Base-by-base conservation (phyloP, 805 yeast species). In the Saccharomycopsis sp. region DNA sequence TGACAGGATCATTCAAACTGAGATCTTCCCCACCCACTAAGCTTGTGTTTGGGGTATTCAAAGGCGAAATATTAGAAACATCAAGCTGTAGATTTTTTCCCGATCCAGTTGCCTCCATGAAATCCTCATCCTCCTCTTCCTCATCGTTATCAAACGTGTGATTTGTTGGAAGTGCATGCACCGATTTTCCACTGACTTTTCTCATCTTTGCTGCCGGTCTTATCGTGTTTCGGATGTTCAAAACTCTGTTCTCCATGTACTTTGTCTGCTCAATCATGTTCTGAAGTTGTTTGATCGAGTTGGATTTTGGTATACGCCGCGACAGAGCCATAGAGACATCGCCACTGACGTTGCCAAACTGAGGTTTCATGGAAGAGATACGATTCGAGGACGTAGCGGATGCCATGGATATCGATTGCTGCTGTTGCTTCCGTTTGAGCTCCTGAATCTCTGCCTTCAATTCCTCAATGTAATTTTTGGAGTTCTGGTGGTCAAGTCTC, bases 251-350 rank as follows among this genome's bases (percentile, higher is more conserved):
- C 18, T 63, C 70, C 67, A 70, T 65, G 12, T 61, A 69, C 54
- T 64, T 66, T 0, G 71, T 64, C 29, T 67, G 70, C 34, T 66
- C 67, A 40, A 69, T 61, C 64, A 70, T 66, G 12, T 65, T 53
- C 53, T 69, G 71, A 14, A 70, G 54, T 41, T 69, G 72, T 51
- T 67, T 60, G 21, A 70, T 59, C 0, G 72, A 69, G 8, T 64
- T 64, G 0, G 71, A 67, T 54, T 66, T 65, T 1, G 67, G 57
- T 52, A 68, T 56, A 14, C 56, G 55, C 46, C 52, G 37, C 40
- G 34, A 34, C 51, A 54, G 29, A 16, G 56, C 47, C 8, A 52
- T 20, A n/a, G 37, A 18, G 3, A 21, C 15, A 23, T 50, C 16
- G 5, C 24, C 51, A 15, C 50, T 21, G 53, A 9, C 44, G 34